These are phyloP conservation scores for Fusarium domesticum DNA, from an alignment of 2,329 filamentous ascomycete genomes.

Conservation along the genomic window DNA sequence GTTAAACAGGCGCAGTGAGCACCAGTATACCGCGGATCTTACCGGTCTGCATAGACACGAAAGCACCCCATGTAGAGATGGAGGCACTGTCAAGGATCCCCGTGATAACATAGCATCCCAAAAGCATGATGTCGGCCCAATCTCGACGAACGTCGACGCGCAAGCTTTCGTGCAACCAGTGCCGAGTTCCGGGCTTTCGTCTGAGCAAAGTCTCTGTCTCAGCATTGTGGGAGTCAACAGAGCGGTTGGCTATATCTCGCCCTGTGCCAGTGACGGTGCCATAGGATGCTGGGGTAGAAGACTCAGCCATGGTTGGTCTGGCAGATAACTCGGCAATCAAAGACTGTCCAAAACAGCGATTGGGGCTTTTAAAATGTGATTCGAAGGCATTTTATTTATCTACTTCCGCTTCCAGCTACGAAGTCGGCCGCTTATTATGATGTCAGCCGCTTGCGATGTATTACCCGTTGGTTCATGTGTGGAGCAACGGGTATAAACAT, in stretches of 20 bases:
- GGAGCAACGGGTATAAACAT: too few species aligned
- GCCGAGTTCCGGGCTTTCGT: constrained; percentile 13
- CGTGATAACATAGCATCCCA: constrained; percentile 73
- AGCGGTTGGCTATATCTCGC: constrained; percentile 6
- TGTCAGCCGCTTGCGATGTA: too few species aligned
- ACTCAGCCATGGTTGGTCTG: constrained; percentile 11
- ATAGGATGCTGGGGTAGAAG: constrained; percentile 11
- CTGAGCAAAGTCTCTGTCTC: constrained; percentile 18
- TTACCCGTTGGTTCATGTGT: too few species aligned
- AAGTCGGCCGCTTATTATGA: too few species aligned
- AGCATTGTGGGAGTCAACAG: constrained; percentile 2
- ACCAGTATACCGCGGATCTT: constrained; percentile 18
- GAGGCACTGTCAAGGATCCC: constrained; percentile 74
- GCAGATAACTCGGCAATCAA: neutral
- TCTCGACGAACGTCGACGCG: constrained; percentile 40
- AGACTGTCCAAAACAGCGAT: too few species aligned
- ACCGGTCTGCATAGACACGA: constrained; percentile 83
- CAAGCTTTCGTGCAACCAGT: constrained; percentile 20
- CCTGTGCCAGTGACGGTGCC: constrained; percentile 14
- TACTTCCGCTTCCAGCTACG: too few species aligned
- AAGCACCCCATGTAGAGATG: constrained; percentile 74
- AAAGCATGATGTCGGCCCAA: constrained; percentile 65
- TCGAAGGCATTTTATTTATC: too few species aligned
- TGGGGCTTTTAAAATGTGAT: too few species aligned
- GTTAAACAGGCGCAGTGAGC: neutral